Evolutionary conservation across 257 asterid genomes (phyloP), one percentile per base, ranked within the genome.

Genomic region (Nicotiana paniculata): DNA sequence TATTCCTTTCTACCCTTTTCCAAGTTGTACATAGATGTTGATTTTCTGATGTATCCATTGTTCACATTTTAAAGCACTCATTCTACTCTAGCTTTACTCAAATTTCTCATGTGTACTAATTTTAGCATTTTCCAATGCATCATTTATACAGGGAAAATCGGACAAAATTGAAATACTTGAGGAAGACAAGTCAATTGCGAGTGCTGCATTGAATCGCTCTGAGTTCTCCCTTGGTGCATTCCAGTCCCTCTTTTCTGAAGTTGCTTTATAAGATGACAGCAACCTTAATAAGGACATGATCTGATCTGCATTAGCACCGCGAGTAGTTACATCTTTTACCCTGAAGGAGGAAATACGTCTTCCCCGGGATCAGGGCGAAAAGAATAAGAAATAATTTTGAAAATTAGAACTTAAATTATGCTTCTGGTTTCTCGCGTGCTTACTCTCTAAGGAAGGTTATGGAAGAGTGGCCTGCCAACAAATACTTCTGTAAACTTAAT

Each of bases 141-240:
- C 63, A 2, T 74, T 48, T 26, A 13, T 26, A 3, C 83, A 81
- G 83, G 75, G 76, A 51, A 58, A 35, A 81, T 76, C 70, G 12
- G 46, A 77, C 66, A 79, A 80, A 76, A 81, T 86, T 69, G 84
- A 77, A 58, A 88, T 84, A 82, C 53, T 87, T 59, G 92, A 90
- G 57, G 91, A 88, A 82, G 95, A 94, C 90, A 91, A 84, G 86
- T 17, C 39, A n/a, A 82, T 77, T 55, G 97, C 92, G 1, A 82
- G 72, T 66, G 86, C 88, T 68, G 90, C 91, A 9, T 85, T 94
- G 82, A 48, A 88, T 88, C 81, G 83, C 68, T 86, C 94, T 66
- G 91, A 86, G 81, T 93, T 83, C 86, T 85, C 87, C 35, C 77
- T 77, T 16, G 88, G 76, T 28, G 37, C 84, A 32, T 90, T 86